Evolutionary conservation across 2,329 filamentous ascomycete species (phyloP).

Genomic region (Fusarium sarcochroum): DNA sequence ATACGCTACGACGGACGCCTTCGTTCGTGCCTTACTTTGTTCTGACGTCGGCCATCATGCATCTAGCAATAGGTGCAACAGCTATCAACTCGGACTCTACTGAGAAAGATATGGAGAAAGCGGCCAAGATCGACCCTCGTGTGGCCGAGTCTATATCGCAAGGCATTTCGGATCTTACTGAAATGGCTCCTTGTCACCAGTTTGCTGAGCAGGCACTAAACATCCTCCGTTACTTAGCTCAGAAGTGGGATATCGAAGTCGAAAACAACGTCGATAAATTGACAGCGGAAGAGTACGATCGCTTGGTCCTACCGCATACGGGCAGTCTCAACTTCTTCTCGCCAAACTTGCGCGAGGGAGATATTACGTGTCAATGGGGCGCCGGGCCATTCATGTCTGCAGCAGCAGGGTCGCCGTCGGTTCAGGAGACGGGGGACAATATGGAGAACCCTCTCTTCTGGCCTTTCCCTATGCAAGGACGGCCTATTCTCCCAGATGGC

Average conservation of each 20-base stretch:
- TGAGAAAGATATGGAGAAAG: slow-evolving; percentile 52
- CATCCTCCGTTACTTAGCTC: slow-evolving; percentile 70
- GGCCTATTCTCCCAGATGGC: slow-evolving; percentile 66
- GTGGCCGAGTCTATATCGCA: slow-evolving; percentile 64
- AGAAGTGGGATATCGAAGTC: slow-evolving; percentile 71
- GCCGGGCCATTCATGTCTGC: slow-evolving; percentile 31
- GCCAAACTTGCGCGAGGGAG: slow-evolving; percentile 63
- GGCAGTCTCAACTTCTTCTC: slow-evolving; percentile 71
- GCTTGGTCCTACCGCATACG: slow-evolving; percentile 62
- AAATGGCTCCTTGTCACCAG: slow-evolving; percentile 73
- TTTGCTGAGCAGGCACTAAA: slow-evolving; percentile 73
- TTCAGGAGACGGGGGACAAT: slow-evolving; percentile 53
- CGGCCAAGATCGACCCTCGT: slow-evolving; percentile 55
- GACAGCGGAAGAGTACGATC: slow-evolving; percentile 56
- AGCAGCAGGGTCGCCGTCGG: slow-evolving; percentile 20
- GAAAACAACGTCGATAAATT: slow-evolving; percentile 56
- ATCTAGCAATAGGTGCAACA: slow-evolving; percentile 66
- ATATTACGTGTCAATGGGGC: slow-evolving; percentile 65
- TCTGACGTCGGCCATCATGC: slow-evolving; percentile 73
- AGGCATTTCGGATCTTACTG: slow-evolving; percentile 69
- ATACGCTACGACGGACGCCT: slow-evolving; percentile 70
- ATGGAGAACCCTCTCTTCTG: slow-evolving; percentile 71
- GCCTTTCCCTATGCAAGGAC: slow-evolving; percentile 73
- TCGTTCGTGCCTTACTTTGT: slow-evolving; percentile 75
- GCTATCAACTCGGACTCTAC: slow-evolving; percentile 37